A percentile compares a stretch with the other conserved stretches of the same genome.
Evolutionary conservation across 139 green algal genomes (phyloP).

Genomic region (Astrephomene gubernaculifera): DNA sequence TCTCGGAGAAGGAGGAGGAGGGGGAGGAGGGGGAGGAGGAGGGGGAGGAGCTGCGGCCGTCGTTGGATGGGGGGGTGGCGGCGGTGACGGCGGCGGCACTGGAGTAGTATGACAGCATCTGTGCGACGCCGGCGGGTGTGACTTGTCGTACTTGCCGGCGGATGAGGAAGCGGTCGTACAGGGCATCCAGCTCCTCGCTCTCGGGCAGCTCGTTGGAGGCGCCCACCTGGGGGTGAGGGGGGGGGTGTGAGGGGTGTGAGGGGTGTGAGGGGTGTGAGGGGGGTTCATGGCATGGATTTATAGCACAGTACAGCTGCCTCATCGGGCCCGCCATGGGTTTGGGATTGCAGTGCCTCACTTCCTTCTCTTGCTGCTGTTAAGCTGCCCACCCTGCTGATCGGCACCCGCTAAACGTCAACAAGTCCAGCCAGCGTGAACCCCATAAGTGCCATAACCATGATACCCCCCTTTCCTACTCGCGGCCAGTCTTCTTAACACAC

Average conservation of each 20-base stretch:
- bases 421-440: too few species aligned
- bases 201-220: slow-evolving; percentile 92
- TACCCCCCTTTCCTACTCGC: too few species aligned
- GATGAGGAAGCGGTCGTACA: slow-evolving; percentile 92
- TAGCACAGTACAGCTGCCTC: too few species aligned
- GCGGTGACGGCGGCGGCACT: not conserved
- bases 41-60: not conserved
- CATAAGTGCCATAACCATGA: too few species aligned
- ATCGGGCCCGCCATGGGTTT: too few species aligned
- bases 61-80: not conserved
- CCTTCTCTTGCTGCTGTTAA: too few species aligned
- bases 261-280: not conserved
- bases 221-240: slow-evolving; percentile 53
- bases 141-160: slow-evolving; percentile 52
- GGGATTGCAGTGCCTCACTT: too few species aligned
- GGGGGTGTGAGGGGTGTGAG: not conserved
- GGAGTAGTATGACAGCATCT: slow-evolving; percentile 59
- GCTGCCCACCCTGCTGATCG: too few species aligned
- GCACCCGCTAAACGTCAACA: too few species aligned
- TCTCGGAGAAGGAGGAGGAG: too few species aligned
- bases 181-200: slow-evolving; percentile 88
- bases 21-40: not conserved
- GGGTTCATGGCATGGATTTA: too few species aligned
- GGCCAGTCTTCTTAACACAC: too few species aligned
- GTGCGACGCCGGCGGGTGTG: slow-evolving; percentile 26